Conservation (phyloP, 257 asterid species). For the Nemophila menziesii region DNA sequence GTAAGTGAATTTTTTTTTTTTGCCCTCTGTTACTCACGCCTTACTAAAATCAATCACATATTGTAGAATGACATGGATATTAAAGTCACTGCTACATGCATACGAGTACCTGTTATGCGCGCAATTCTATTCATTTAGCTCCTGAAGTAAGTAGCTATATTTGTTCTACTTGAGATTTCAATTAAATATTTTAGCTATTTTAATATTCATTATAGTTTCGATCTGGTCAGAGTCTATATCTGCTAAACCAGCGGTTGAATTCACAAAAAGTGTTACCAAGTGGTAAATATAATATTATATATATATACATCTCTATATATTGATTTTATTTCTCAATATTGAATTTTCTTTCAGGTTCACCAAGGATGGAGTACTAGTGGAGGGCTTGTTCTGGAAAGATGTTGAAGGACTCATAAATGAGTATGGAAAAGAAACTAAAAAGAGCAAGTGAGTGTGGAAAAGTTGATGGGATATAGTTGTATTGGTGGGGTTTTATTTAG, state of each 20-base stretch:
- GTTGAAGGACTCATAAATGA: constrained; percentile 57
- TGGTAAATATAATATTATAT: constrained; percentile 34
- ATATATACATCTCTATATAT: no score
- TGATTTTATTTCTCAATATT: no score
- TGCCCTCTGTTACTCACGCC: no score
- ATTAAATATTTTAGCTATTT: no score
- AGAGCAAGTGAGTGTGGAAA: constrained; percentile 44
- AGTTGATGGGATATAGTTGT: no score
- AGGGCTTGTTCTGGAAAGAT: constrained; percentile 87
- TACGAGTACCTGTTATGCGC: constrained; percentile 98
- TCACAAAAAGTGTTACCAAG: constrained; percentile 77
- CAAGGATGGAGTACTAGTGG: constrained; percentile 89
- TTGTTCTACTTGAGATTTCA: constrained; percentile 7
- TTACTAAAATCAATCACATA: not conserved
- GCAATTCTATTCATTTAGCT: constrained; percentile 84
- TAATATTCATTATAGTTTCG: no score
- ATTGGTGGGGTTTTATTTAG: no score
- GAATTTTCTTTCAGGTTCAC: constrained; percentile 62
- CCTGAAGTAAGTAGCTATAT: constrained; percentile 52
- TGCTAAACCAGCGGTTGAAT: constrained; percentile 69
- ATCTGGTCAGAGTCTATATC: constrained; percentile 77
- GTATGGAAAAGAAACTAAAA: constrained; percentile 59
- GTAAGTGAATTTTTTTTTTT: constrained; percentile 20
- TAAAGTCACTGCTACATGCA: constrained; percentile 92
- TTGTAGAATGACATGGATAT: constrained; percentile 54